phyloP scores from a whole-genome alignment of 116 monocot species.

The Posidonia oceanica region DNA sequence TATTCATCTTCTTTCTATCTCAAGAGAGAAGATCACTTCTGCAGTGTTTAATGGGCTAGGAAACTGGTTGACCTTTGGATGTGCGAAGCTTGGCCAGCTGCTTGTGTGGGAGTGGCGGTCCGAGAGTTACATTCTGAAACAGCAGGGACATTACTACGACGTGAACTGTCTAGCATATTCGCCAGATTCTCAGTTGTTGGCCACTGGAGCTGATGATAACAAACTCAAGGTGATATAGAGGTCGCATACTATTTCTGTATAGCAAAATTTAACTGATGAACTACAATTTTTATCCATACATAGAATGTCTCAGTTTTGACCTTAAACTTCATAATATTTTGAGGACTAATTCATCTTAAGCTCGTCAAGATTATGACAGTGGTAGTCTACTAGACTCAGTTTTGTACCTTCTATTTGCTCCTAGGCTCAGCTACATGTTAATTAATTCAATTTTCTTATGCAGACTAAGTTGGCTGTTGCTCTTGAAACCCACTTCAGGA shows the following conservation, averaged over 20 bases:
- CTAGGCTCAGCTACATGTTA: too few relatives aligned
- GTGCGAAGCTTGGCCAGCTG: constrained; percentile 93
- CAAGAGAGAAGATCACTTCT: constrained; percentile 91
- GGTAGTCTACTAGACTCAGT: too few relatives aligned
- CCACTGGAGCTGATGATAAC: constrained; percentile 97
- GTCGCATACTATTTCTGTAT: background rate
- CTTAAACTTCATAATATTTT: too few relatives aligned
- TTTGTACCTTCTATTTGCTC: too few relatives aligned
- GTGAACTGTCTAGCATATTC: constrained; percentile 91
- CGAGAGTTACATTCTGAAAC: constrained; percentile 95
- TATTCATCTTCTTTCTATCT: constrained; percentile 83
- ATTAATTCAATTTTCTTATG: too few relatives aligned
- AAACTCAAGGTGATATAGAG: constrained; percentile 70
- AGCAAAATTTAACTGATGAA: too few relatives aligned
- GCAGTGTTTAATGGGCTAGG: constrained; percentile 72
- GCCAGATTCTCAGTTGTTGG: constrained; percentile 90
- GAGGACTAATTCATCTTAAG: too few relatives aligned
- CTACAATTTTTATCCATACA: too few relatives aligned
- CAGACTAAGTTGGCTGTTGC: too few relatives aligned
- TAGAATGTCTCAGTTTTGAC: too few relatives aligned
- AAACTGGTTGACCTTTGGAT: constrained; percentile 94
- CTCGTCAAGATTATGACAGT: too few relatives aligned
- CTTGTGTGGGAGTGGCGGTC: constrained; percentile 99
- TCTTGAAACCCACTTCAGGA: too few relatives aligned
- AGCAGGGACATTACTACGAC: constrained; percentile 99